Base-by-base conservation (phyloP, 2,329 filamentous ascomycete genomes). In the Volutella citrinella region DNA sequence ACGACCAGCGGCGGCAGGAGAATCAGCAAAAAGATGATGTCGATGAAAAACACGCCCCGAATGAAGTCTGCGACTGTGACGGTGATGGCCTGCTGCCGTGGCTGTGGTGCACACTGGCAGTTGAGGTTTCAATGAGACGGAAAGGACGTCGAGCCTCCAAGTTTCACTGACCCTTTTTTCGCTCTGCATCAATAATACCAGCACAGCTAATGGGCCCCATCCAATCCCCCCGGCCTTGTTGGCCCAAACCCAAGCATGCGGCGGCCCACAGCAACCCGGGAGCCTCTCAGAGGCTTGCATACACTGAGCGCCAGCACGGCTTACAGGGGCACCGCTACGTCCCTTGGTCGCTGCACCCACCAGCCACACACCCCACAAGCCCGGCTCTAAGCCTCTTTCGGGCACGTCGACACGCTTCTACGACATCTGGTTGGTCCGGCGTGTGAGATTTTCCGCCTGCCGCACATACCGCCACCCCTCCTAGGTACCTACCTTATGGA, bases 371-470 rank as follows among this genome's bases (percentile, higher is more conserved):
- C 29, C 27, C 14, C 30, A 36, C 27, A 25, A 29, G 18, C 17
- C 17, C n/a, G n/a, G 15, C 32, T 40, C 52, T 58, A 56, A 51
- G 42, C 55, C 46, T n/a, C 38, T 56, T 55, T 40, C 34, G 54
- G 48, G 36, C 31, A 41, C 39, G 30, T 37, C 40, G 38, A 36
- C 30, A 33, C 27, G 20, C 34, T 42, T 49, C 32, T 9, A 9
- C 27, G 10, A 7, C 10, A 4, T 19, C 7, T 43, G 15, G 57
- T 60, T 60, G 49, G 57, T 0, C 32, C 57, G 57, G 57, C 38
- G 24, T 9, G 15, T 18, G 10, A 23, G 51, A 59, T 55, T 50
- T 50, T 60, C 56, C 56, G 57, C 25, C 31, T 30, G 30, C 52
- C 48, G 53, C 37, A 27, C 34, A 39, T 24, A n/a, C 29, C 21